phyloP scores from a whole-genome alignment of 2,329 filamentous ascomycete species.

The Microsporum audouinii region DNA sequence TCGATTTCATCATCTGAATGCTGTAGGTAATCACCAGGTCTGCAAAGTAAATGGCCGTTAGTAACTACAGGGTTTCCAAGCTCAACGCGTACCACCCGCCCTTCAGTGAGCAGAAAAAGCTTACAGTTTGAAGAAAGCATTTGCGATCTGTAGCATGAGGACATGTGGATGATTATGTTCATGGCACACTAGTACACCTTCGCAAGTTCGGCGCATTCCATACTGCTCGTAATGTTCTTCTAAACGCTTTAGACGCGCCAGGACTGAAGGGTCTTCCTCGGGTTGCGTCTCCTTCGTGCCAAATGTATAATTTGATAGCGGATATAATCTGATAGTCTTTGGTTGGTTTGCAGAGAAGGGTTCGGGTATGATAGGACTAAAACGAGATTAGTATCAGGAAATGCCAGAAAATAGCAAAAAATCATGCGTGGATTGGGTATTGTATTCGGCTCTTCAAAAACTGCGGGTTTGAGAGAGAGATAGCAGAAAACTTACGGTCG shows the following conservation, averaged over 20 bases:
- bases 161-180: conserved; percentile 99
- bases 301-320: conserved; percentile 96
- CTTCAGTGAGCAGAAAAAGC: conserved; percentile 15
- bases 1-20: conserved; percentile 78
- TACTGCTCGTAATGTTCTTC: conserved; percentile 86
- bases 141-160: conserved; percentile 97
- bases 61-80: too few relatives aligned
- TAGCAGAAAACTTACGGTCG: conserved; percentile 43
- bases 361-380: conserved; percentile 61
- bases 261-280: conserved; percentile 91
- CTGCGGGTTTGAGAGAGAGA: not conserved
- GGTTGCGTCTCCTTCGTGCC: conserved; percentile 97
- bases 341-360: conserved; percentile 85
- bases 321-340: conserved; percentile 78
- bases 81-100: not conserved
- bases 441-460: not conserved
- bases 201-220: conserved; percentile 94
- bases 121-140: conserved; percentile 94
- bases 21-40: conserved; percentile 83
- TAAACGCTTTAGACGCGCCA: conserved; percentile 83
- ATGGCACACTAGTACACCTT: conserved; percentile 94
- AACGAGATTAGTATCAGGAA: not conserved
- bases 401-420: not conserved
- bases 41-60: conserved; percentile 19
- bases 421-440: not conserved